Base-by-base conservation (phyloP, 2,329 filamentous ascomycete species). In the Tolypocladium amazonense region DNA sequence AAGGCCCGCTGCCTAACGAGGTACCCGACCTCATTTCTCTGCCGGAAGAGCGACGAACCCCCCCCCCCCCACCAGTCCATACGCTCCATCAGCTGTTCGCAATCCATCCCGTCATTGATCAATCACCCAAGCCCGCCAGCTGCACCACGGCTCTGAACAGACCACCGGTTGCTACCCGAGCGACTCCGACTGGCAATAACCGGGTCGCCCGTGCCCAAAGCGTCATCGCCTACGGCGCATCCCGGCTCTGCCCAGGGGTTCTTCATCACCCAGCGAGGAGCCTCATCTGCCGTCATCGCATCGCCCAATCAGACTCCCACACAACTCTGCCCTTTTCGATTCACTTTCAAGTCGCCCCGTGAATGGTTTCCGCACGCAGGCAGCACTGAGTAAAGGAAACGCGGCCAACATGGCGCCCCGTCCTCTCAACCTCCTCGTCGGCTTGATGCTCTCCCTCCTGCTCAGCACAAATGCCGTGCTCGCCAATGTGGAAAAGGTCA, bases 401-500 rank as follows among this genome's bases (percentile, higher is more conserved):
- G 33, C 35, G 50, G 30, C 50, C 15, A 37, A 35, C 20, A 54
- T 54, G 50, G 30, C 50, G 5, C 20, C 14, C 50, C 20, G 30
- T 54, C 37, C 50, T 5, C 20, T 9, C 33, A 6, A 23, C 14
- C 30, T 30, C 4, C 9, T 23, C 12, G 23, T 37, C 30, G 5
- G 27, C 20, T 11, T 30, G 38, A 41, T 47, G 23, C 57, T 60
- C 23, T 56, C 65, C 6, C 47, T 61, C 15, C 15, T 66, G n/a
- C 41, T 71, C 43, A n/a, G 65, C 53, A 38, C 59, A 15, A 38
- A 59, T 15, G 27, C 62, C 47, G 66, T 59, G 39, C 39, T 64
- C 27, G 91, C 88, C 71, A 97, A 99, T 72, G 88, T 89, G 59
- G 94, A 97, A 72, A 99, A 99, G 76, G 80, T 84, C 66, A 90